These are phyloP conservation scores for Citrus medica DNA, from an alignment of 345 rosid species.

Conservation along the genomic window DNA sequence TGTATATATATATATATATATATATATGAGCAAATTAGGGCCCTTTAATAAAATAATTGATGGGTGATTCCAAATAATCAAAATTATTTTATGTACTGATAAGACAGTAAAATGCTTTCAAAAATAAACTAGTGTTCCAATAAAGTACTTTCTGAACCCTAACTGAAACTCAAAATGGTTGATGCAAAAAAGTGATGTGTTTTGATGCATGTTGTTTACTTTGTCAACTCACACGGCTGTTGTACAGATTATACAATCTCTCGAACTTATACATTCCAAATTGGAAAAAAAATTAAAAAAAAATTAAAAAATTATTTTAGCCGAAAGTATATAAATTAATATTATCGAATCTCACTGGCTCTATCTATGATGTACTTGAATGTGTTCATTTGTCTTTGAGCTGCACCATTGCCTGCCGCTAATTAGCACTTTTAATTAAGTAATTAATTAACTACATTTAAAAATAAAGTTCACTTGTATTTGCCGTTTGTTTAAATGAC, in stretches of 20 bases:
- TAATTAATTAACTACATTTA: background rate
- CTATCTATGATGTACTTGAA: background rate
- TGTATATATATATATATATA: no score
- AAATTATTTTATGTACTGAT: no score
- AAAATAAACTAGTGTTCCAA: background rate
- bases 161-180: background rate
- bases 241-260: background rate
- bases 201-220: constrained; percentile 4
- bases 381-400: constrained; percentile 8
- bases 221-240: constrained; percentile 1
- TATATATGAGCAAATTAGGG: no score
- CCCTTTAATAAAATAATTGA: no score
- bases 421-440: background rate
- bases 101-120: background rate
- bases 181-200: background rate
- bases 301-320: no score
- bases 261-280: background rate
- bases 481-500: background rate
- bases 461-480: background rate
- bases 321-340: background rate
- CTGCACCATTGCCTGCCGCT: constrained; percentile 9
- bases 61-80: background rate
- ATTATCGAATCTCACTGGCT: constrained; percentile 7
- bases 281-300: no score
- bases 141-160: background rate